Conservation (phyloP, 805 yeast species). For the Nakazawaea wickerhamii region DNA sequence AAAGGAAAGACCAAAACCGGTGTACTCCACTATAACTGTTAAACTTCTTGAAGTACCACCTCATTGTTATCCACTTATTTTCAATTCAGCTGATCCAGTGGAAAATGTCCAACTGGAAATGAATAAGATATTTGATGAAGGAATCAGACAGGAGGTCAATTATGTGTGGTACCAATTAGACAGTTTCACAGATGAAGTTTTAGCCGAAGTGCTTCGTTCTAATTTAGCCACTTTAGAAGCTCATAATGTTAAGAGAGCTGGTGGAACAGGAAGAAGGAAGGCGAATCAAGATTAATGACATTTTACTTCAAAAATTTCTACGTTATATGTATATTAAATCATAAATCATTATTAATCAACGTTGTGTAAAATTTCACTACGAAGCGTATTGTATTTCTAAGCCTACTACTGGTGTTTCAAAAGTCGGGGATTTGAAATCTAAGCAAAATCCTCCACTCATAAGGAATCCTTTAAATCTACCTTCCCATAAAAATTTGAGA, state of each 20-base stretch:
- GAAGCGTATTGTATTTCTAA: slow-evolving; percentile 59
- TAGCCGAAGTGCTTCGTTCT: slow-evolving; percentile 60
- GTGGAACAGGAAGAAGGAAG: slow-evolving; percentile 9
- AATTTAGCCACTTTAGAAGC: slow-evolving; percentile 38
- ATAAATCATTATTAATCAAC: neutral
- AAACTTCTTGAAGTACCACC: slow-evolving; percentile 60
- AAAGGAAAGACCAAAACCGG: slow-evolving; percentile 38
- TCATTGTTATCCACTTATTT: slow-evolving; percentile 56
- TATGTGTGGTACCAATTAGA: slow-evolving; percentile 83
- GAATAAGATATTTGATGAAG: slow-evolving; percentile 54
- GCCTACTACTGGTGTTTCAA: slow-evolving; percentile 50
- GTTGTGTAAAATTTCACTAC: slow-evolving; percentile 18
- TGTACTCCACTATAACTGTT: slow-evolving; percentile 61
- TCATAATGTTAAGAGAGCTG: slow-evolving; percentile 7
- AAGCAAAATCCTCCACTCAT: slow-evolving; percentile 68
- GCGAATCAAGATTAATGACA: neutral
- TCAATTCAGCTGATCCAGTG: slow-evolving; percentile 56
- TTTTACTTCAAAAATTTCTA: too few relatives aligned
- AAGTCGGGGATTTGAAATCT: slow-evolving; percentile 35
- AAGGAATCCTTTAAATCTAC: slow-evolving; percentile 73
- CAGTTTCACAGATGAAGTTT: slow-evolving; percentile 60
- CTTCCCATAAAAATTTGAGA: slow-evolving; percentile 78
- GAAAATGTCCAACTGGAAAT: slow-evolving; percentile 55
- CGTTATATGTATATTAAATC: neutral
- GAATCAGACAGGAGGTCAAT: slow-evolving; percentile 54